Evolutionary conservation across 495 filamentous ascomycete genomes (phyloP).

Genomic region (Podospora sp.): DNA sequence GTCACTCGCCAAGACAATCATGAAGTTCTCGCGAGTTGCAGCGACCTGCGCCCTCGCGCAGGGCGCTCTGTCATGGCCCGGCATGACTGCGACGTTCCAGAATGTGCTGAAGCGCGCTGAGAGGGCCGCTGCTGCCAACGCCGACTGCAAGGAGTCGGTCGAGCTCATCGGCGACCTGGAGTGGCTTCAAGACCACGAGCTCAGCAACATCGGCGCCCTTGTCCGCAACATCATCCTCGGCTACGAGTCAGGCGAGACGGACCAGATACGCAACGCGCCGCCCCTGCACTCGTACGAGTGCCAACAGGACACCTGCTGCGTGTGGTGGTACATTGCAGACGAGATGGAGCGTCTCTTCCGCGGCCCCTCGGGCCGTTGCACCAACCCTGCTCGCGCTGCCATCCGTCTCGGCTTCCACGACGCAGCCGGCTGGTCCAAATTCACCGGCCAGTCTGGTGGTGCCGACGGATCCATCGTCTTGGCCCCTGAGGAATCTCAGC

Average conservation of each 20-base stretch:
- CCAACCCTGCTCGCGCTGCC: constrained; percentile 39
- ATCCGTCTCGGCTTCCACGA: constrained; percentile 49
- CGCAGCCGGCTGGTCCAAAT: constrained; percentile 40
- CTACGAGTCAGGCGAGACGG: constrained; percentile 24
- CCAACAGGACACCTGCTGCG: constrained; percentile 41
- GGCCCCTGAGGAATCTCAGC: constrained; percentile 32
- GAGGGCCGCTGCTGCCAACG: background rate
- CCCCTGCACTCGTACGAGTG: constrained; percentile 31
- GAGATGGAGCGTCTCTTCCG: constrained; percentile 38
- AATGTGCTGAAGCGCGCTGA: background rate
- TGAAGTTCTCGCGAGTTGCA: background rate
- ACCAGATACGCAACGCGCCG: constrained; percentile 27
- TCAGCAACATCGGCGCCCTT: constrained; percentile 27
- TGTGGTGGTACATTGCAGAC: constrained; percentile 46
- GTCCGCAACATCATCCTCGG: constrained; percentile 37
- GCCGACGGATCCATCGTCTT: constrained; percentile 47
- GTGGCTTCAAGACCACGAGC: constrained; percentile 14
- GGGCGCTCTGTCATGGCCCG: background rate
- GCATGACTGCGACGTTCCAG: background rate
- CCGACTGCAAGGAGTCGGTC: constrained; percentile 25
- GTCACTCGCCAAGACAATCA: background rate
- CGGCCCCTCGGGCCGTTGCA: constrained; percentile 29
- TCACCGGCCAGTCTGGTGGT: constrained; percentile 33
- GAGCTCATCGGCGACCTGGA: constrained; percentile 43
- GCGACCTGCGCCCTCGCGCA: background rate